These are phyloP conservation scores for Penicillium argentinense DNA, from an alignment of 495 filamentous ascomycete genomes.

Conservation along the genomic window DNA sequence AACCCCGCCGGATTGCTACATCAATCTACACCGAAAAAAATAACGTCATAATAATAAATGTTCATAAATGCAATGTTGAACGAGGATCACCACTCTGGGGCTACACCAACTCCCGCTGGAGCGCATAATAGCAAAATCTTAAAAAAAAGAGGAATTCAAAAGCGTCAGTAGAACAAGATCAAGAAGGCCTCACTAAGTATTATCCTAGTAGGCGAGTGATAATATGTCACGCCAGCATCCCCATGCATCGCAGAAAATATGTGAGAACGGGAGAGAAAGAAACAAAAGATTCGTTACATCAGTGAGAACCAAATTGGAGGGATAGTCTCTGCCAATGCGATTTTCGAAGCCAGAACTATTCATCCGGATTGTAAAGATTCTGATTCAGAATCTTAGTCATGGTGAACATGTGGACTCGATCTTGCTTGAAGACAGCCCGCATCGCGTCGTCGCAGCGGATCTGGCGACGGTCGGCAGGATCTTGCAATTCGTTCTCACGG, in stretches of 20 bases:
- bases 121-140: conserved; percentile 29
- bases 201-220: conserved; percentile 7
- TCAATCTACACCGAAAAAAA: too few relatives aligned
- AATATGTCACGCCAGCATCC: conserved; percentile 27
- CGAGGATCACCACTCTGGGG: conserved; percentile 16
- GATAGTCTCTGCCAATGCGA: neutral
- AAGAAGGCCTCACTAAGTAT: too few relatives aligned
- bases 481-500: conserved; percentile 81
- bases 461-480: conserved; percentile 85
- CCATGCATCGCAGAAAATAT: conserved; percentile 29
- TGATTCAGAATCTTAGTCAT: conserved; percentile 84
- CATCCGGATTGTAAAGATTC: conserved; percentile 64
- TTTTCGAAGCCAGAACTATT: conserved; percentile 36
- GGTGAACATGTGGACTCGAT: conserved; percentile 95
- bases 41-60: too few relatives aligned
- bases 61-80: conserved; percentile 10
- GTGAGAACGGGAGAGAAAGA: conserved; percentile 20
- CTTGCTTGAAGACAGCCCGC: conserved; percentile 85
- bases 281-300: conserved; percentile 26
- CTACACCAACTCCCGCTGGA: conserved; percentile 44
- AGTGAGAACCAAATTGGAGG: conserved; percentile 1
- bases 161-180: conserved; percentile 15
- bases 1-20: too few relatives aligned
- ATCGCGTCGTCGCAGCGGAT: conserved; percentile 90
- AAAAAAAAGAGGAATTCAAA: conserved; percentile 16